Conservation (phyloP, 2,329 filamentous ascomycete species). For the Corinectria fuckeliana region DNA sequence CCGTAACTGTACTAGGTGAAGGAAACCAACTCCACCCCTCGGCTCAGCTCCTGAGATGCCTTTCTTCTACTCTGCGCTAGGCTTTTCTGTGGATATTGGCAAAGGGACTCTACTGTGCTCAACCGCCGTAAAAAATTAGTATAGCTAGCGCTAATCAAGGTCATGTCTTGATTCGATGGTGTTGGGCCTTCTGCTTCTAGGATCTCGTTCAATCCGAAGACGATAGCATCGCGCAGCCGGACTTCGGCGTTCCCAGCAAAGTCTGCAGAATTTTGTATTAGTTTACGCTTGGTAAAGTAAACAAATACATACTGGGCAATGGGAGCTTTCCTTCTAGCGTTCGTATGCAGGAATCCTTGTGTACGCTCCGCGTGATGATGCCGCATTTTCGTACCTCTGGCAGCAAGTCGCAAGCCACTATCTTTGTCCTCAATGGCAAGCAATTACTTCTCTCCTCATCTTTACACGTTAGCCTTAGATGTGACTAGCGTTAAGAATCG, state of each 20-base stretch:
- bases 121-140: no score
- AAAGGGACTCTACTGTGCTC: no score
- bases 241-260: not conserved
- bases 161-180: not conserved
- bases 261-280: not conserved
- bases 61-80: no score
- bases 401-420: not conserved
- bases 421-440: not conserved
- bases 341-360: not conserved
- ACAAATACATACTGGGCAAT: not conserved
- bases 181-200: not conserved
- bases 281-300: not conserved
- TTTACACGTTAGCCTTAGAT: no score
- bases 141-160: not conserved
- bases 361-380: not conserved
- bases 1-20: no score
- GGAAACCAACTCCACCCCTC: no score
- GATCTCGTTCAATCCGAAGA: not conserved
- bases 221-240: not conserved
- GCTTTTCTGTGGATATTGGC: no score
- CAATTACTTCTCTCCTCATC: not conserved
- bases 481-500: no score
- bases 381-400: not conserved
- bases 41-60: no score
- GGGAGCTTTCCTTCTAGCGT: not conserved